Percentiles rank a stretch among this genome's conserved stretches.
Evolutionary conservation across 345 rosid species (phyloP).

Genomic region (Acer yangbiense): DNA sequence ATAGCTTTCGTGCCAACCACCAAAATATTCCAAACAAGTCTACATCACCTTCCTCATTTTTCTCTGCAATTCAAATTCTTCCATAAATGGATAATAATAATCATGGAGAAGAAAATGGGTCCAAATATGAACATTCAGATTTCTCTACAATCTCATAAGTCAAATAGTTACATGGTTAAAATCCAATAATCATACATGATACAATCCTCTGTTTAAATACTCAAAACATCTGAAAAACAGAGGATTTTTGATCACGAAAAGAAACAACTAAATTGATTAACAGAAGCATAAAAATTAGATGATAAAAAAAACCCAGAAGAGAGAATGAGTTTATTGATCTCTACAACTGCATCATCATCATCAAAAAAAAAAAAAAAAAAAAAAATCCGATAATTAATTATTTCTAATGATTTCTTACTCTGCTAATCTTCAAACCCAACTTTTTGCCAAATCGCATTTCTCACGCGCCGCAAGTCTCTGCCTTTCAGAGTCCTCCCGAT

Average conservation of each 20-base stretch:
- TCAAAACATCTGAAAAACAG: too few relatives aligned
- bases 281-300: not conserved
- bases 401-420: not conserved
- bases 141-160: not conserved
- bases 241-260: not conserved
- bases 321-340: not conserved
- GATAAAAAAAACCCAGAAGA: not conserved
- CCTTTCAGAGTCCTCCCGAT: constrained; percentile 63
- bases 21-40: not conserved
- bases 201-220: too few relatives aligned
- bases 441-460: constrained; percentile 68
- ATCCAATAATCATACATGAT: not conserved
- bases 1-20: constrained; percentile 34
- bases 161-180: not conserved
- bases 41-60: not conserved
- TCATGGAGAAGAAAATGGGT: not conserved
- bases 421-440: constrained; percentile 57
- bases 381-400: too few relatives aligned
- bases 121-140: not conserved
- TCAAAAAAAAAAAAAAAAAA: not conserved
- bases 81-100: not conserved
- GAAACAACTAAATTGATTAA: not conserved
- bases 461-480: constrained; percentile 54
- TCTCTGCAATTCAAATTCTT: constrained; percentile 2
- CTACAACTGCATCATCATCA: not conserved